Percentiles rank a stretch among this genome's conserved stretches.
These are phyloP conservation scores for Fusarium praegraminearum DNA, from an alignment of 2,329 filamentous ascomycete species.

Conservation along the genomic window DNA sequence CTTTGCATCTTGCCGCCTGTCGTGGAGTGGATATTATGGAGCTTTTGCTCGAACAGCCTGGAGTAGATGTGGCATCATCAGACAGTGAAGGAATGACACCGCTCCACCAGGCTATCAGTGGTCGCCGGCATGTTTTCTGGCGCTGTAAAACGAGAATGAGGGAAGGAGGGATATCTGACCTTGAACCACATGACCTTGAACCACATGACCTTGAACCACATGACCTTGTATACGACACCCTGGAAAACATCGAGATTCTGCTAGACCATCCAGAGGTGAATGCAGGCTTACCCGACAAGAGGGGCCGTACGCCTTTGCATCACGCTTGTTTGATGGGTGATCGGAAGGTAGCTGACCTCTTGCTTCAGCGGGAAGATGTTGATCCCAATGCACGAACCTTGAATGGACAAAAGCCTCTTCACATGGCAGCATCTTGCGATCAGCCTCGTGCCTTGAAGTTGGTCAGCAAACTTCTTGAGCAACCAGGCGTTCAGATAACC, in stretches of 20 bases:
- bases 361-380: conserved; percentile 16
- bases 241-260: conserved; percentile 12
- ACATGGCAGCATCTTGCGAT: conserved; percentile 2
- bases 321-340: conserved; percentile 7
- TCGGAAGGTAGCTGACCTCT: not conserved
- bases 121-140: not conserved
- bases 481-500: not conserved
- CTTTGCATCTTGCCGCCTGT: not conserved
- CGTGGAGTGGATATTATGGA: not conserved
- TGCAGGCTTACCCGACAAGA: not conserved
- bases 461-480: conserved; percentile 4
- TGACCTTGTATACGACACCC: not conserved
- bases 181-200: not conserved
- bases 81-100: not conserved
- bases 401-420: conserved; percentile 14
- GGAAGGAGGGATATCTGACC: no score
- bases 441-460: not conserved
- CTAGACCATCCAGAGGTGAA: not conserved
- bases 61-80: not conserved
- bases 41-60: conserved; percentile 7
- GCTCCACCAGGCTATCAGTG: conserved; percentile 18
- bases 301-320: conserved; percentile 2
- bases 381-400: not conserved
- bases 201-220: not conserved
- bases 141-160: not conserved